Conservation (phyloP, 768 basidiomycete species). For the Rhodotorula graminis region DNA sequence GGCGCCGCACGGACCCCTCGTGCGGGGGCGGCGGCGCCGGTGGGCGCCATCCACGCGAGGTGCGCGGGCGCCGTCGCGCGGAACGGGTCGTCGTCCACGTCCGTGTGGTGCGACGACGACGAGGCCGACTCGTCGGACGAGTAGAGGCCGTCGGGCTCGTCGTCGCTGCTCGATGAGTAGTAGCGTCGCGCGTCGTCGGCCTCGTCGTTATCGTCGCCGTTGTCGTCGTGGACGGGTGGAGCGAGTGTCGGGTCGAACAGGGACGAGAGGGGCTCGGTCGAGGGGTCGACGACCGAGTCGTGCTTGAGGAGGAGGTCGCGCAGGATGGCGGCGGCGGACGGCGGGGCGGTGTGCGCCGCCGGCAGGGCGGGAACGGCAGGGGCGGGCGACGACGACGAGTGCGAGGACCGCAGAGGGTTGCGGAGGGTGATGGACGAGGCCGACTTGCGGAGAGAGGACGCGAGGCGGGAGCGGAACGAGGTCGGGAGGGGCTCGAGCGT, state of each 20-base stretch:
- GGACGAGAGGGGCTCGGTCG: neutral
- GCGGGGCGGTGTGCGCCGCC: neutral
- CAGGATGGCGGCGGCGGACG: neutral
- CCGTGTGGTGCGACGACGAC: neutral
- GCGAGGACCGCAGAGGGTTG: neutral
- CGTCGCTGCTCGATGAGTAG: neutral
- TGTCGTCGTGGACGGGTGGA: neutral
- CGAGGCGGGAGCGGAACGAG: constrained; percentile 2
- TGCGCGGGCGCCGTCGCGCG: neutral
- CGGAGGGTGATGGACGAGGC: neutral
- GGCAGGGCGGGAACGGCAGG: neutral
- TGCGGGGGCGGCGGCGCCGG: too few species aligned
- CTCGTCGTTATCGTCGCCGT: neutral
- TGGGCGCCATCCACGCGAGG: neutral
- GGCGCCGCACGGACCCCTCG: too few species aligned
- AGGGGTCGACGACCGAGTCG: neutral
- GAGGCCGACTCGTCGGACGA: neutral
- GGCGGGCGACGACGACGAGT: neutral
- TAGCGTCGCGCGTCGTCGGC: neutral
- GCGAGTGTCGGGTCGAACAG: too few species aligned
- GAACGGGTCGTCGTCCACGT: constrained; percentile 1
- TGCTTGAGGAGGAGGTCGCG: constrained; percentile 10
- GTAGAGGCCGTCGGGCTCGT: neutral
- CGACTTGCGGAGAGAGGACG: neutral
- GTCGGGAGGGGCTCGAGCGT: neutral